A percentile compares a stretch with the other conserved stretches of the same genome.
phyloP scores from a whole-genome alignment of 306 rosid genomes.

The Lupinus albus region DNA sequence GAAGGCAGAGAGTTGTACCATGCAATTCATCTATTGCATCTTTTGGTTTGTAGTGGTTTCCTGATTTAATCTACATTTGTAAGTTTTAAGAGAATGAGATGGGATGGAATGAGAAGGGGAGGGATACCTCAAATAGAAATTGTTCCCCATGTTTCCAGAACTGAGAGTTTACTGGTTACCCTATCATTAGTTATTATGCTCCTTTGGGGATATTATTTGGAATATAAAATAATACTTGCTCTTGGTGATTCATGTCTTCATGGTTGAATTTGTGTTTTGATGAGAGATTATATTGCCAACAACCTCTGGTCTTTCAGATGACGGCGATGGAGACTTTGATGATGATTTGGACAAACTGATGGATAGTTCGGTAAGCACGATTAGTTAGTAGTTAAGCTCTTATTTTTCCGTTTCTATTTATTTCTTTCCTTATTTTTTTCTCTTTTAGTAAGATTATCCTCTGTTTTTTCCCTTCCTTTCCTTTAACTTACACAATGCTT shows the following conservation, averaged over 20 bases:
- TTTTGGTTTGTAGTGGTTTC: constrained; percentile 20
- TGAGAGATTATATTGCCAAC: constrained; percentile 33
- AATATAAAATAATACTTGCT: neutral
- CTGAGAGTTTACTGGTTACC: neutral
- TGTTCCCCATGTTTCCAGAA: constrained; percentile 28
- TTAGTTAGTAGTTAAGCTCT: neutral
- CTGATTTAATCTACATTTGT: neutral
- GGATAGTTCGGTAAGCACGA: constrained; percentile 60
- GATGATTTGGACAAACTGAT: constrained; percentile 61
- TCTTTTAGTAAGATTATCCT: neutral
- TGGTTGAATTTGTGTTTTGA: constrained; percentile 12
- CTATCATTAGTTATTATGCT: neutral
- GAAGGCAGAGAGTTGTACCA: neutral
- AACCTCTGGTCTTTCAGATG: constrained; percentile 49
- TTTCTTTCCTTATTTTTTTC: neutral
- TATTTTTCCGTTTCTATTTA: constrained; percentile 12
- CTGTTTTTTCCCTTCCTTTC: neutral
- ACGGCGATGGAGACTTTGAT: constrained; percentile 48
- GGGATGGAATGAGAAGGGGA: neutral
- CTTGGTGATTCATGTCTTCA: constrained; percentile 18
- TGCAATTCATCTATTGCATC: constrained; percentile 29
- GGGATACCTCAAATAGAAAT: neutral
- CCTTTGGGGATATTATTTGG: neutral
- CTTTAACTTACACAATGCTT: neutral
- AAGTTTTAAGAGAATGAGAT: constrained; percentile 11